Conservation (phyloP, 169 alveolate genomes). For the Eimeria nieschulzi region DNA sequence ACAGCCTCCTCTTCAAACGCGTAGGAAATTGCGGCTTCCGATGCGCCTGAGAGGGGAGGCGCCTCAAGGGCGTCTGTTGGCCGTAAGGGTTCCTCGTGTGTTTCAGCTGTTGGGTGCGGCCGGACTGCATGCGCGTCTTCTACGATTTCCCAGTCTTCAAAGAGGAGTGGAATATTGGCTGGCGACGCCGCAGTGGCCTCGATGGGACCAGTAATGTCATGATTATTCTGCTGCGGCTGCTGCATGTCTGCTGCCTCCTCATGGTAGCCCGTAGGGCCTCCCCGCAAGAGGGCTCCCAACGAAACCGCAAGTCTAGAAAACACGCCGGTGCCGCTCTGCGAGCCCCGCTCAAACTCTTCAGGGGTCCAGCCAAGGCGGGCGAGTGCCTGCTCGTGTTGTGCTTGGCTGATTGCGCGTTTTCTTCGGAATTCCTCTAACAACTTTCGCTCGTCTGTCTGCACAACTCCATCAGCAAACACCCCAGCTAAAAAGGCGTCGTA, state of each 20-base stretch:
- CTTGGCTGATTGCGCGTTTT: constrained; percentile 69
- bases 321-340: constrained; percentile 40
- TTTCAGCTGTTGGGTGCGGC: constrained; percentile 13
- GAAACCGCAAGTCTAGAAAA: constrained; percentile 40
- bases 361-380: constrained; percentile 73
- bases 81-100: neutral
- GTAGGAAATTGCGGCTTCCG: constrained; percentile 41
- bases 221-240: constrained; percentile 32
- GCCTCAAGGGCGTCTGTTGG: neutral
- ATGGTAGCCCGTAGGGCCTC: neutral
- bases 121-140: constrained; percentile 39
- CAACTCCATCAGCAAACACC: constrained; percentile 68
- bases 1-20: constrained; percentile 41
- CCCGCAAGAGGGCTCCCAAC: constrained; percentile 36
- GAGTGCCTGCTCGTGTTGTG: constrained; percentile 68
- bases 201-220: neutral
- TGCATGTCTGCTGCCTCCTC: neutral
- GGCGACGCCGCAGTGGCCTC: neutral
- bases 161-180: neutral
- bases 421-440: constrained; percentile 65
- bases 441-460: constrained; percentile 67
- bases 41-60: neutral
- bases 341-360: constrained; percentile 70
- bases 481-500: constrained; percentile 72
- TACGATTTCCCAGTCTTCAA: constrained; percentile 52